Percentiles rank a stretch among this genome's conserved stretches.
phyloP scores from a whole-genome alignment of 371 early-diverging fungal species.

The Mortierella sp. region DNA sequence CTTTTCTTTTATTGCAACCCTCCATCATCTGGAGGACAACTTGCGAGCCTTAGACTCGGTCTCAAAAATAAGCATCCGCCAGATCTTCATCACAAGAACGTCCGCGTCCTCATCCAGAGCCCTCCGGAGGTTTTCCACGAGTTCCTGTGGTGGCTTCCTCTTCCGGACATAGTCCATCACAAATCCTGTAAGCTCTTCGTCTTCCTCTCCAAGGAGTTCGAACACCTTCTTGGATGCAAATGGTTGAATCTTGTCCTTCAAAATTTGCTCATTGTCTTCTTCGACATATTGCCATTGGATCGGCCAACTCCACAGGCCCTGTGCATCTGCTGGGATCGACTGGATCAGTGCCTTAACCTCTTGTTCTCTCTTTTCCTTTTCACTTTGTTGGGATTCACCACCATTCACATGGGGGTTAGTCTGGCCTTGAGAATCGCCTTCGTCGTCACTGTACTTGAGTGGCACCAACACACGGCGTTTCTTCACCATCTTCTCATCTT shows the following conservation, averaged over 20 bases:
- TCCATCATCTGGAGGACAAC: constrained; percentile 9
- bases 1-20: too few species aligned
- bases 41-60: constrained; percentile 72
- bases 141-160: constrained; percentile 62
- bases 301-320: constrained; percentile 78
- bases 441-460: constrained; percentile 66
- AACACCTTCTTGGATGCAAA: constrained; percentile 83
- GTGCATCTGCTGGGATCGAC: constrained; percentile 82
- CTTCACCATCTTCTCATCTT: constrained; percentile 67
- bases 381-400: constrained; percentile 43
- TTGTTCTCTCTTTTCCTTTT: constrained; percentile 16
- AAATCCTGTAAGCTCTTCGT: constrained; percentile 76
- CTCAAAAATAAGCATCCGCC: constrained; percentile 89
- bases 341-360: constrained; percentile 73
- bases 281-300: constrained; percentile 83
- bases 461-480: constrained; percentile 72
- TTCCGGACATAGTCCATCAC: constrained; percentile 73
- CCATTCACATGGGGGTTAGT: constrained; percentile 2
- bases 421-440: constrained; percentile 32
- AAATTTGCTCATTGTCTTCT: constrained; percentile 69
- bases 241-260: constrained; percentile 74
- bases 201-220: constrained; percentile 79
- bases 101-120: constrained; percentile 86
- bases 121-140: constrained; percentile 76
- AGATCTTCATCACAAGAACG: constrained; percentile 84